Conservation (phyloP, 306 rosid genomes). For the Acacia crassicarpa region DNA sequence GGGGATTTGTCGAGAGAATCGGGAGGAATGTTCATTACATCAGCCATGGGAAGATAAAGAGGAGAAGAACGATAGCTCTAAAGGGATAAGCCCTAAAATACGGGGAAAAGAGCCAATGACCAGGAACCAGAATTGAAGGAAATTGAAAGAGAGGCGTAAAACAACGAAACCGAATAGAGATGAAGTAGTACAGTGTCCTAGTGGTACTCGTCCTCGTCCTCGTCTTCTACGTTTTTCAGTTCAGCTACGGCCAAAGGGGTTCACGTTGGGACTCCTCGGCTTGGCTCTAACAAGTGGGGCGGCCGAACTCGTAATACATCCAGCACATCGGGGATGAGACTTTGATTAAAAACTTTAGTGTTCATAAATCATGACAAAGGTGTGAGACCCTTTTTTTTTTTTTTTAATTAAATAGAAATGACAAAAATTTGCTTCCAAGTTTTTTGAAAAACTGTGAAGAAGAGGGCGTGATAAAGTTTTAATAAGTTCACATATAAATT, state of each 20-base stretch:
- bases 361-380: too few relatives aligned
- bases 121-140: not conserved
- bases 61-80: not conserved
- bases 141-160: not conserved
- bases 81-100: not conserved
- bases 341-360: too few relatives aligned
- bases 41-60: slow-evolving; percentile 59
- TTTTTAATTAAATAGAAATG: too few relatives aligned
- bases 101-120: not conserved
- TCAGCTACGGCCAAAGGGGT: not conserved
- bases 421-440: too few relatives aligned
- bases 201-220: not conserved
- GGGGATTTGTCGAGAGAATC: slow-evolving; percentile 72
- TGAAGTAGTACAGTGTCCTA: not conserved
- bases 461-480: too few relatives aligned
- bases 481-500: too few relatives aligned
- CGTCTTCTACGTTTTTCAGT: not conserved
- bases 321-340: too few relatives aligned
- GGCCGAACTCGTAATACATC: too few relatives aligned
- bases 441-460: too few relatives aligned
- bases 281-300: too few relatives aligned
- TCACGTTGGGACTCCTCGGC: too few relatives aligned
- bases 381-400: too few relatives aligned
- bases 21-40: slow-evolving; percentile 65
- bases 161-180: not conserved